Base-by-base conservation (phyloP, 225 moss, liverwort and hornwort species). In the Asterella californica region DNA sequence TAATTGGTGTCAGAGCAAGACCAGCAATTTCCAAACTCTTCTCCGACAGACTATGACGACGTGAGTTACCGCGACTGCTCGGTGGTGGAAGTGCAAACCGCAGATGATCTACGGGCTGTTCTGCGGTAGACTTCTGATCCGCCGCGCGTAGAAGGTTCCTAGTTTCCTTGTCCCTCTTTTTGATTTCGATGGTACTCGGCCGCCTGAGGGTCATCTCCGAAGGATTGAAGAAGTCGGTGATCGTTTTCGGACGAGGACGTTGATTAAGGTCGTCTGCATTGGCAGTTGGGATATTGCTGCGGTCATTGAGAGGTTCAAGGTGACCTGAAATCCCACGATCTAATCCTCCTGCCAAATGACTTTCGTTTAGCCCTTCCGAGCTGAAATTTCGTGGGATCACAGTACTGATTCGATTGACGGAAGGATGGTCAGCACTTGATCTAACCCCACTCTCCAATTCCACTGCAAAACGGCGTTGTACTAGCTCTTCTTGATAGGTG, bases 261-360 rank as follows among this genome's bases (percentile, higher is more conserved):
- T 42, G 63, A 64, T 48, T 64, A 7, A 21, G 33, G 7, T 70
- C 47, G 45, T 76, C 79, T 36, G 52, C 81, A 64, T 72, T 79
- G 18, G 46, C 79, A 75, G 52, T 63, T 25, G 79, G 82, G 45
- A 82, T 69, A 52, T 87, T 87, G 75, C 84, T 84, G 32, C 84
- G 84, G 72, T 87, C 87, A 73, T 82, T 84, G 68, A 87, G 82
- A 50, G 87, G 87, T 59, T 79, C 82, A 57, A 76, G 84, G 54
- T 74, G 76, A 37, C 81, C 79, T 50, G 68, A 33, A 70, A 27
- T 21, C 22, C 69, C 79, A 50, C 50, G 79, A 70, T 79, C 79
- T 48, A 62, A 42, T 50, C 15, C 64, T 78, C 46, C 78, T 30
- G 64, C 64, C 17, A 54, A 57, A 36, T 24, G 76, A 54, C 52